Conservation (phyloP, 352 stramenopile species). For the Globisporangium carolinianum region DNA sequence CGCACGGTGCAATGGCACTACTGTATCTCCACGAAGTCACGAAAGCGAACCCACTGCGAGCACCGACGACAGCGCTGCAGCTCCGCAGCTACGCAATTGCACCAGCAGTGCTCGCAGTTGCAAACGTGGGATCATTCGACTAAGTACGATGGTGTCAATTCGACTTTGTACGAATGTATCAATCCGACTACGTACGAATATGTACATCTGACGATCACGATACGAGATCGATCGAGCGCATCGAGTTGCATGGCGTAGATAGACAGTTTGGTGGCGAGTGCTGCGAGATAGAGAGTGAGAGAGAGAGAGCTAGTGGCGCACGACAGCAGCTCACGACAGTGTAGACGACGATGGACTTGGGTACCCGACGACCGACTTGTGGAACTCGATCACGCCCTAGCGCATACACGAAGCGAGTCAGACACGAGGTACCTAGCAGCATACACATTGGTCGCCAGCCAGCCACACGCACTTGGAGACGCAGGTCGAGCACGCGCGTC, state of each 20-base stretch:
- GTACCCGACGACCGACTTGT: slow-evolving; percentile 47
- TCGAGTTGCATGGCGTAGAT: background rate
- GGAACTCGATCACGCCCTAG: slow-evolving; percentile 68
- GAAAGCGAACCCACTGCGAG: slow-evolving; percentile 75
- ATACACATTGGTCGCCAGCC: background rate
- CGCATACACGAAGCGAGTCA: slow-evolving; percentile 4
- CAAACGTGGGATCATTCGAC: slow-evolving; percentile 22
- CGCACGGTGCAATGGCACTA: slow-evolving; percentile 59
- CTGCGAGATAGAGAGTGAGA: too few relatives aligned
- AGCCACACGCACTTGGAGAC: slow-evolving; percentile 39
- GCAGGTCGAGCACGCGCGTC: slow-evolving; percentile 63
- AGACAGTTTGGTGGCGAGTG: background rate
- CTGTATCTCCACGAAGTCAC: slow-evolving; percentile 77
- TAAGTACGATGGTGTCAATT: too few relatives aligned
- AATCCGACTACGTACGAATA: too few relatives aligned
- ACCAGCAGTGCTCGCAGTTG: slow-evolving; percentile 32
- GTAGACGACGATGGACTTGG: slow-evolving; percentile 29
- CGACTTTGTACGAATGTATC: too few relatives aligned
- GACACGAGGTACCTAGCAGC: too few relatives aligned
- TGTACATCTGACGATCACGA: too few relatives aligned
- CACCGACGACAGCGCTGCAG: slow-evolving; percentile 61
- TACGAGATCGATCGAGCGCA: too few relatives aligned
- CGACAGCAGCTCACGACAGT: slow-evolving; percentile 6
- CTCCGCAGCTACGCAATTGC: slow-evolving; percentile 60
- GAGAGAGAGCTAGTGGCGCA: too few relatives aligned